Percentiles rank a stretch among this genome's conserved stretches.
Conservation (phyloP, 1,284 basidiomycete species). For the Trichosporon sp. region DNA sequence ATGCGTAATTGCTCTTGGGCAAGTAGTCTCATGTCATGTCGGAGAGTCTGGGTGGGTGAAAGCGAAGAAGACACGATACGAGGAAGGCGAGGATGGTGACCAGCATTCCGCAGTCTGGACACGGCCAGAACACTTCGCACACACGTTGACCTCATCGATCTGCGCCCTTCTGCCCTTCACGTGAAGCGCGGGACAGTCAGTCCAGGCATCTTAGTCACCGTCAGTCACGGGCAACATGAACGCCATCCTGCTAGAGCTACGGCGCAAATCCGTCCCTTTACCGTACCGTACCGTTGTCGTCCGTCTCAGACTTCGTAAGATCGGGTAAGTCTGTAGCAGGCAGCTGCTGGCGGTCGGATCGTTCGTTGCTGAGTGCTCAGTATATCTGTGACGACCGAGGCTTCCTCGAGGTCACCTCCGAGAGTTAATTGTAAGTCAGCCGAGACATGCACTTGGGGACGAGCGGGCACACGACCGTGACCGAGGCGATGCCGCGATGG, state of each 20-base stretch:
- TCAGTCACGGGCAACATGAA: too few relatives aligned
- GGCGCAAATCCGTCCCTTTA: too few relatives aligned
- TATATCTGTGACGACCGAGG: background rate
- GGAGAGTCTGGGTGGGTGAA: too few relatives aligned
- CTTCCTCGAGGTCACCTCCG: background rate
- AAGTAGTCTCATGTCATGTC: too few relatives aligned
- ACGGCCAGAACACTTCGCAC: background rate
- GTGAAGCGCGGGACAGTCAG: background rate
- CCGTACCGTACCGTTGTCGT: too few relatives aligned
- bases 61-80: background rate
- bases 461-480: background rate
- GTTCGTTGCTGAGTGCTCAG: too few relatives aligned
- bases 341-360: too few relatives aligned
- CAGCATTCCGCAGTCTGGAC: background rate
- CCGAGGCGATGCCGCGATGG: background rate
- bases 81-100: background rate
- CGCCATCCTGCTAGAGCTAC: too few relatives aligned
- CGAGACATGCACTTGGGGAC: background rate
- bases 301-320: too few relatives aligned
- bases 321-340: too few relatives aligned
- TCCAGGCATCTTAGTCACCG: background rate
- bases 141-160: conserved; percentile 7
- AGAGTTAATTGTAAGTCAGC: background rate
- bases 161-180: background rate
- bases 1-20: too few relatives aligned